Conservation (phyloP, 345 rosid genomes). For the Punica granatum region DNA sequence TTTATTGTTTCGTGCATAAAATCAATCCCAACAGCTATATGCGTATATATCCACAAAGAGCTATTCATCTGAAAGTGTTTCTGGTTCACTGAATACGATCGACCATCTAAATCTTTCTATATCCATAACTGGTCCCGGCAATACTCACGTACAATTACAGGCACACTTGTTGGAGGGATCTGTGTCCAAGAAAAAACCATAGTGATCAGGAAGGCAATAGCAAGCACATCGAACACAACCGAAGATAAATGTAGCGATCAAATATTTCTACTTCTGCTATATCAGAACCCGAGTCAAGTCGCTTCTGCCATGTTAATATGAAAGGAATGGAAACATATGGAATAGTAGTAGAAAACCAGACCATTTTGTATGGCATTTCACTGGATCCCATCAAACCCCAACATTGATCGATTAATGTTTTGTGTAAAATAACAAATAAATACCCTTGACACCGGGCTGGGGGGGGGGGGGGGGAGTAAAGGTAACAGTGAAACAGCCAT, state of each 20-base stretch:
- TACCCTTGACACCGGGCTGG: too few species aligned
- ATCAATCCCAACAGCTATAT: neutral
- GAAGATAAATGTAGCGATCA: neutral
- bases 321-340: neutral
- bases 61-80: neutral
- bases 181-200: conserved; percentile 14
- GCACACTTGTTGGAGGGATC: conserved; percentile 98
- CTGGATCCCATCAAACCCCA: neutral
- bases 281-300: neutral
- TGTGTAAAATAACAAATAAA: too few species aligned
- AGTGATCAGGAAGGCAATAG: neutral
- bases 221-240: neutral
- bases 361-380: too few species aligned
- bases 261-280: neutral
- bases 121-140: conserved; percentile 57
- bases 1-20: neutral
- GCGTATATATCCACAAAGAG: neutral
- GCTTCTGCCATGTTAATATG: neutral
- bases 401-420: neutral
- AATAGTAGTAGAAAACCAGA: neutral
- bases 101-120: conserved; percentile 16
- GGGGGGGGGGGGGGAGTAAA: too few species aligned
- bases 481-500: neutral
- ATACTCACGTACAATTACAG: conserved; percentile 86
- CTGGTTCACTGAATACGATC: neutral